Evolutionary conservation across 202 grass and related monocot species (phyloP).

Genomic region (Elaeis oleifera): DNA sequence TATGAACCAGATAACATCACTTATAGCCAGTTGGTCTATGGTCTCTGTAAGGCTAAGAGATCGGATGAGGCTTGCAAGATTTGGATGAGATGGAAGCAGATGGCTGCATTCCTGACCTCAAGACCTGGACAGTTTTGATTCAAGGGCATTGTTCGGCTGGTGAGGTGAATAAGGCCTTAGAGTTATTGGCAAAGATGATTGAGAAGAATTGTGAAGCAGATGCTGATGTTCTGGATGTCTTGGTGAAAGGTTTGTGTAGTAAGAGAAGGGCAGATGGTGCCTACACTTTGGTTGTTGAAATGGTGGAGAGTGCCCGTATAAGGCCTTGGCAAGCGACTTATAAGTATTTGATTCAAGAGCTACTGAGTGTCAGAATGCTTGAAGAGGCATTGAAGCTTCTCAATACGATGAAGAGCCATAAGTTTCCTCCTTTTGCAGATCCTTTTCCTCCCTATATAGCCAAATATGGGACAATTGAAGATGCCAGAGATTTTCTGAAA

Average conservation of each 20-base stretch:
- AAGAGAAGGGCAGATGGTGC: conserved; percentile 38
- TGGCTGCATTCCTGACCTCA: conserved; percentile 55
- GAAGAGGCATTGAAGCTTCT: conserved; percentile 58
- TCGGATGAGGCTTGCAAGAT: conserved; percentile 57
- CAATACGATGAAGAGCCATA: conserved; percentile 53
- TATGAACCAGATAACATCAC: conserved; percentile 76
- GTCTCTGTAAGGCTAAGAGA: conserved; percentile 54
- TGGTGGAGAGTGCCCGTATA: conserved; percentile 52
- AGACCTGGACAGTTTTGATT: conserved; percentile 95
- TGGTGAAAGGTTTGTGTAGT: conserved; percentile 57
- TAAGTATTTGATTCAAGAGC: conserved; percentile 45
- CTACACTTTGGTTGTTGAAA: conserved; percentile 53
- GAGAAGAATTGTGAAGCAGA: conserved; percentile 54
- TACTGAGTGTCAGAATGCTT: conserved; percentile 58
- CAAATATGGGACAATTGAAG: conserved; percentile 56
- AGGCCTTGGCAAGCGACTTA: conserved; percentile 58
- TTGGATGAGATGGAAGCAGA: conserved; percentile 56
- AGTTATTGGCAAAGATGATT: conserved; percentile 57
- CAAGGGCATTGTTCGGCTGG: conserved; percentile 59
- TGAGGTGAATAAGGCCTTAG: conserved; percentile 50
- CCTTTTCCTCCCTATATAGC: conserved; percentile 68
- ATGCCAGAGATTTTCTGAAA: conserved; percentile 69
- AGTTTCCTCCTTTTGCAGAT: conserved; percentile 52
- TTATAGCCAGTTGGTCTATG: conserved; percentile 70
- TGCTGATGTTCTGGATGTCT: conserved; percentile 55